phyloP scores from a whole-genome alignment of 495 filamentous ascomycete species.

The Penicillium canariense region DNA sequence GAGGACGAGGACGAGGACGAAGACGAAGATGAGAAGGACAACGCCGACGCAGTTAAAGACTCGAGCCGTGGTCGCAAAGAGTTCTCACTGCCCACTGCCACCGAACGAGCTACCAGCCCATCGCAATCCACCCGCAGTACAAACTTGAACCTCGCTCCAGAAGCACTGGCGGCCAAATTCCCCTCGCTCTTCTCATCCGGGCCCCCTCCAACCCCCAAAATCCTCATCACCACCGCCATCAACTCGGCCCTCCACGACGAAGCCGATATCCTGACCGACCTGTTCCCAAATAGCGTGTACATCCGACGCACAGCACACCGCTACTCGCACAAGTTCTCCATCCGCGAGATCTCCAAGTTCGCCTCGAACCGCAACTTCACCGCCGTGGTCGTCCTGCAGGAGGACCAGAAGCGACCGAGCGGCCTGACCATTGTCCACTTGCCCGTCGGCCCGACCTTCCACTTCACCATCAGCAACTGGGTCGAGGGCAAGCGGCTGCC shows the following conservation, averaged over 20 bases:
- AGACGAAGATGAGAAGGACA: slow-evolving; percentile 37
- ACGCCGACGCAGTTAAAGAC: slow-evolving; percentile 24
- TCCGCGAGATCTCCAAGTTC: slow-evolving; percentile 85
- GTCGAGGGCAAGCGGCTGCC: slow-evolving; percentile 77
- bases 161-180: slow-evolving; percentile 70
- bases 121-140: slow-evolving; percentile 66
- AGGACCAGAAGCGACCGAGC: slow-evolving; percentile 77
- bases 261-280: slow-evolving; percentile 67
- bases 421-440: slow-evolving; percentile 80
- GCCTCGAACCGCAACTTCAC: slow-evolving; percentile 79
- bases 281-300: slow-evolving; percentile 88
- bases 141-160: slow-evolving; percentile 68
- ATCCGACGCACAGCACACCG: slow-evolving; percentile 78
- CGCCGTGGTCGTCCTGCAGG: slow-evolving; percentile 73
- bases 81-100: slow-evolving; percentile 42
- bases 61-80: slow-evolving; percentile 36
- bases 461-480: slow-evolving; percentile 83
- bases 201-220: slow-evolving; percentile 60
- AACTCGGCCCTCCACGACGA: slow-evolving; percentile 82
- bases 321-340: slow-evolving; percentile 79
- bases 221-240: slow-evolving; percentile 84
- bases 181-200: slow-evolving; percentile 75
- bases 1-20: slow-evolving; percentile 46
- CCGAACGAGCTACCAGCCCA: slow-evolving; percentile 54
- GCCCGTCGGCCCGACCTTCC: slow-evolving; percentile 81